phyloP scores from a whole-genome alignment of 495 filamentous ascomycete species.

The Aspergillus haitiensis region DNA sequence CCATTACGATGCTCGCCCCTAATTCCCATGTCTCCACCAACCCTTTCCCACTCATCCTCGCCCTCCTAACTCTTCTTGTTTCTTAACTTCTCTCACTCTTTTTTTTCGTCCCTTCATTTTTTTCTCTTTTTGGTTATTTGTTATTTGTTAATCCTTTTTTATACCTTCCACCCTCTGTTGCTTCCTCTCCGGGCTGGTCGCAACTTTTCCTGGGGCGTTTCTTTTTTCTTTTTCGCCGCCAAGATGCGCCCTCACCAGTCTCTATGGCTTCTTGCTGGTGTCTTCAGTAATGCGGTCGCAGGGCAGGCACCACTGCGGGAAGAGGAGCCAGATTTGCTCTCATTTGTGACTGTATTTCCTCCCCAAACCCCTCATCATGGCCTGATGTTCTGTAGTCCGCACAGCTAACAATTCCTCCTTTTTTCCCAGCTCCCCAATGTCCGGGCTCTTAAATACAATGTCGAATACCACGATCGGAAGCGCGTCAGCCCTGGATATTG shows the following conservation, averaged over 20 bases:
- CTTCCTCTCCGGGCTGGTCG: too few relatives aligned
- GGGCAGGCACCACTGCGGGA: not conserved
- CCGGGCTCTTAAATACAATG: slow-evolving; percentile 22
- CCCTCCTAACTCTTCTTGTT: too few relatives aligned
- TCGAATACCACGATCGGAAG: slow-evolving; percentile 19
- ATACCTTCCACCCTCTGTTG: too few relatives aligned
- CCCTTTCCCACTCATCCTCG: too few relatives aligned
- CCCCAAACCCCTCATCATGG: not conserved
- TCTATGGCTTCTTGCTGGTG: not conserved
- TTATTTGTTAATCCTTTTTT: too few relatives aligned
- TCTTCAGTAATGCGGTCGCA: not conserved
- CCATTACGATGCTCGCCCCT: too few relatives aligned
- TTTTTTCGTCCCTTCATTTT: too few relatives aligned
- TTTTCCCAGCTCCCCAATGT: slow-evolving; percentile 21
- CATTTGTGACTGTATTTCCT: slow-evolving; percentile 9
- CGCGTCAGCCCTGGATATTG: slow-evolving; percentile 28
- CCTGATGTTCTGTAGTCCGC: not conserved
- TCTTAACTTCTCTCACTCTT: too few relatives aligned
- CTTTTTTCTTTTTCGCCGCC: too few relatives aligned
- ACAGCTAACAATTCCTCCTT: not conserved
- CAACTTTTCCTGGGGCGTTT: too few relatives aligned
- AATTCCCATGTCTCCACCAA: too few relatives aligned
- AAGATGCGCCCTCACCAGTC: not conserved
- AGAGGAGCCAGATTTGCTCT: slow-evolving; percentile 1
- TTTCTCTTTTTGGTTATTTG: too few relatives aligned